Evolutionary conservation across 108 stramenopile genomes (phyloP).

Genomic region (Ochromonas danica): DNA sequence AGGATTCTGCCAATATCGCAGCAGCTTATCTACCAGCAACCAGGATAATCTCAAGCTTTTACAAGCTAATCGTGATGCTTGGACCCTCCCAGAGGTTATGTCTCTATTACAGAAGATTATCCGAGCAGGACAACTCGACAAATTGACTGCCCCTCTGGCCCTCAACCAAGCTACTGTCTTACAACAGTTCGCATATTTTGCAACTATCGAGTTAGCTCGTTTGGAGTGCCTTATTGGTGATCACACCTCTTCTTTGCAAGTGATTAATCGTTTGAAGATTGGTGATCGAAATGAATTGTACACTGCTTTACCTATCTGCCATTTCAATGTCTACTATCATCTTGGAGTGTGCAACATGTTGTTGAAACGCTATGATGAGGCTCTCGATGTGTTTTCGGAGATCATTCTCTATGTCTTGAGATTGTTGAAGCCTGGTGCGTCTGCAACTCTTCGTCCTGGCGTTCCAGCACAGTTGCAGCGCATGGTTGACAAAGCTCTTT

Average conservation of each 20-base stretch:
- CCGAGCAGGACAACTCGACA: neutral
- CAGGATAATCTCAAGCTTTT: neutral
- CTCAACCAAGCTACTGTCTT: slow-evolving; percentile 14
- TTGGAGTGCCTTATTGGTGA: slow-evolving; percentile 94
- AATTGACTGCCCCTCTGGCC: slow-evolving; percentile 16
- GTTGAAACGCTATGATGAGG: slow-evolving; percentile 89
- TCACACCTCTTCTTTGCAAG: slow-evolving; percentile 71
- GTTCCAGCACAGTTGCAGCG: neutral
- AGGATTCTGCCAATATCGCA: slow-evolving; percentile 91
- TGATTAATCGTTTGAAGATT: slow-evolving; percentile 65
- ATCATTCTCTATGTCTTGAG: neutral
- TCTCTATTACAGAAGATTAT: neutral
- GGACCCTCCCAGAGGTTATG: neutral
- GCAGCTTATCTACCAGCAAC: slow-evolving; percentile 64
- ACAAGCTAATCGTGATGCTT: slow-evolving; percentile 18
- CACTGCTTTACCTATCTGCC: slow-evolving; percentile 71
- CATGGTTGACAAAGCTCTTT: slow-evolving; percentile 24
- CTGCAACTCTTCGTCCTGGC: neutral
- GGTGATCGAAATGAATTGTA: slow-evolving; percentile 44
- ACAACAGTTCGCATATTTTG: slow-evolving; percentile 80
- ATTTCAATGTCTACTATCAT: slow-evolving; percentile 85
- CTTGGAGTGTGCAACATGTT: slow-evolving; percentile 85
- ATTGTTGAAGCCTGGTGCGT: slow-evolving; percentile 26
- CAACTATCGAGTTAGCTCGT: slow-evolving; percentile 79
- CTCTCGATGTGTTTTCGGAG: slow-evolving; percentile 39